phyloP scores from a whole-genome alignment of 495 filamentous ascomycete species.

The Penicillium chermesinum region DNA sequence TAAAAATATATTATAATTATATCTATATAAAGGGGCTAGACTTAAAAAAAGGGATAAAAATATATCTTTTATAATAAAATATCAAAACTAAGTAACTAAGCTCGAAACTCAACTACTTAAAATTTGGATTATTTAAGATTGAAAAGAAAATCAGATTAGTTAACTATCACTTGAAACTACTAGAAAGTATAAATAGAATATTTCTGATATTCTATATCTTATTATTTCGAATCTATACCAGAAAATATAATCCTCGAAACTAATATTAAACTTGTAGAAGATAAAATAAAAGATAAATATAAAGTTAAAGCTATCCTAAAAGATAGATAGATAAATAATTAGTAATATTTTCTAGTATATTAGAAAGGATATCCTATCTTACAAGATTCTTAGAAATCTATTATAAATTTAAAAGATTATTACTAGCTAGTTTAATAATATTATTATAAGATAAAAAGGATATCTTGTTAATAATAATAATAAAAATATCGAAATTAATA shows the following conservation, averaged over 20 bases:
- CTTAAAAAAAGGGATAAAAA: conserved; percentile 24
- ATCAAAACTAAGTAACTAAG: conserved; percentile 27
- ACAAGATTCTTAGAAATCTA: conserved; percentile 14
- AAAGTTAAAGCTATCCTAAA: conserved; percentile 9
- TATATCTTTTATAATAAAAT: conserved; percentile 22
- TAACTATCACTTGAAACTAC: conserved; percentile 9
- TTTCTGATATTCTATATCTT: conserved; percentile 12
- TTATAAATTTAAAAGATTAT: conserved; percentile 10
- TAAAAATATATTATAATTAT: conserved; percentile 17
- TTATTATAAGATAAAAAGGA: not conserved
- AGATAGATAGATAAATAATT: conserved; percentile 1
- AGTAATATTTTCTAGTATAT: conserved; percentile 5
- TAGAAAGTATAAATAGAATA: conserved; percentile 8
- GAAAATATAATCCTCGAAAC: conserved; percentile 1
- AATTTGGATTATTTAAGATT: conserved; percentile 14
- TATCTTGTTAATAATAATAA: not conserved
- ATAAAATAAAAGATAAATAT: conserved; percentile 9
- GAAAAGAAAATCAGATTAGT: conserved; percentile 8
- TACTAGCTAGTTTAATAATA: conserved; percentile 3
- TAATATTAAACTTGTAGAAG: conserved; percentile 4
- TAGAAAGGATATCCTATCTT: conserved; percentile 9
- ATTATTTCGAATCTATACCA: conserved; percentile 10
- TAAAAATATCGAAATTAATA: not conserved
- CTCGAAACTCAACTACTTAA: conserved; percentile 27
- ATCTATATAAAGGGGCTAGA: conserved; percentile 12